Base-by-base conservation (phyloP, 306 rosid species). In the Sechiopsis laciniata region DNA sequence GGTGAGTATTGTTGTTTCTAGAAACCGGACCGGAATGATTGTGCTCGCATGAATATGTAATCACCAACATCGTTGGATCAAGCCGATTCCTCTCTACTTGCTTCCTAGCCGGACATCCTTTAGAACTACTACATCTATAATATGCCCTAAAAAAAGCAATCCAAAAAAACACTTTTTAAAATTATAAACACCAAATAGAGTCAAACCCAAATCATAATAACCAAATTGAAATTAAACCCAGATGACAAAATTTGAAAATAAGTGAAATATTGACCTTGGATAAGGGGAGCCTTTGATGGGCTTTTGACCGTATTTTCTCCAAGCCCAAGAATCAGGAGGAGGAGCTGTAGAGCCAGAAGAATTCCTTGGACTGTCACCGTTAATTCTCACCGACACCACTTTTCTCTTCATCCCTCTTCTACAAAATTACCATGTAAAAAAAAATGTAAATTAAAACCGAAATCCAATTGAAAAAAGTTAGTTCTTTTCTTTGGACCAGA, bases 241-340 rank as follows among this genome's bases (percentile, higher is more conserved):
- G 5, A 32, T 32, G 37, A 32, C 45, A 37, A 37, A 37, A 37
- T 37, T 37, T 37, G 45, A 37, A n/a, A n/a, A n/a, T n/a, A n/a
- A n/a, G n/a, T n/a, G n/a, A n/a, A n/a, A 29, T 29, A 29, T 1
- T 16, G 66, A 90, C 98, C 98, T 94, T 54, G 99, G 99, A 59
- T 89, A 94, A 19, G 99, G 99, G 2, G 99, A 94, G 72, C 99
- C 99, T 76, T 94, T 94, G 89, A 94, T 94, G 76, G 99, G 99
- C 70, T 94, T 94, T 78, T 94, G 99, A 2, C 99, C 99, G 62
- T 94, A 94, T 59, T 94, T 94, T 67, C 99, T 80, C 99, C 99
- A 94, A 14, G 97, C 92, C 97, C 97, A 94, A 8, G 97, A 89
- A 84, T 94, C 99, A 0, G 92, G 87, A 0, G 97, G 97, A 20